Evolutionary conservation across 2,329 filamentous ascomycete genomes (phyloP).

Genomic region (Periglandula ipomoeae): DNA sequence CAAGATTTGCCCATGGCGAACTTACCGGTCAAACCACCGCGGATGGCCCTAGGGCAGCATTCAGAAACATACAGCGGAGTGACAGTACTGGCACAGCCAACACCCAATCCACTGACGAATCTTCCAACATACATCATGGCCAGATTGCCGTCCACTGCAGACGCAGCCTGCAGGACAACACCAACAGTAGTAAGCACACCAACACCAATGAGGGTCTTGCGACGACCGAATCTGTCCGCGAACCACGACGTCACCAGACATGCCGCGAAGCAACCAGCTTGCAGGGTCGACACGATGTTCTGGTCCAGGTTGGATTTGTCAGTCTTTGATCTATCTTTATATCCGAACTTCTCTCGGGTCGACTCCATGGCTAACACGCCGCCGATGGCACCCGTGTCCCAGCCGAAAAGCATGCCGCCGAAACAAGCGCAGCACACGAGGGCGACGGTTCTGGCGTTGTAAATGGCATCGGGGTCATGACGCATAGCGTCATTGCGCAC

Average conservation of each 20-base stretch:
- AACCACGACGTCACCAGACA: constrained; percentile 47
- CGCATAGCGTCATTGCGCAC: constrained; percentile 66
- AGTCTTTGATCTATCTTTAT: constrained; percentile 16
- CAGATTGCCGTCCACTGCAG: constrained; percentile 43
- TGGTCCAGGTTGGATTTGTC: constrained; percentile 45
- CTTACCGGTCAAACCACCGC: constrained; percentile 38
- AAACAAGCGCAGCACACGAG: constrained; percentile 59
- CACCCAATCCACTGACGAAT: constrained; percentile 39
- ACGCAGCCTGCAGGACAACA: constrained; percentile 53
- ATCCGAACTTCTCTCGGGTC: constrained; percentile 39
- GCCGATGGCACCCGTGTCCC: constrained; percentile 56
- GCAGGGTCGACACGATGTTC: constrained; percentile 62
- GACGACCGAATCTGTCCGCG: constrained; percentile 47
- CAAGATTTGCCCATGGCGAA: no score
- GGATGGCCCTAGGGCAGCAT: constrained; percentile 40
- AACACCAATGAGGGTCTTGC: constrained; percentile 42
- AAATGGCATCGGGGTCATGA: constrained; percentile 56
- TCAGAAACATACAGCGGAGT: constrained; percentile 38
- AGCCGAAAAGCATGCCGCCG: constrained; percentile 47
- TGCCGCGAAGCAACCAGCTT: constrained; percentile 59
- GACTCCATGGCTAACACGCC: constrained; percentile 53
- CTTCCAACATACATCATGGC: constrained; percentile 58
- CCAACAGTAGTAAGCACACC: constrained; percentile 51
- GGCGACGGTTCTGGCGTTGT: constrained; percentile 59
- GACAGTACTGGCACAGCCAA: constrained; percentile 39